Base-by-base conservation (phyloP, 1,284 basidiomycete genomes). In the Moesziomyces antarcticus region DNA sequence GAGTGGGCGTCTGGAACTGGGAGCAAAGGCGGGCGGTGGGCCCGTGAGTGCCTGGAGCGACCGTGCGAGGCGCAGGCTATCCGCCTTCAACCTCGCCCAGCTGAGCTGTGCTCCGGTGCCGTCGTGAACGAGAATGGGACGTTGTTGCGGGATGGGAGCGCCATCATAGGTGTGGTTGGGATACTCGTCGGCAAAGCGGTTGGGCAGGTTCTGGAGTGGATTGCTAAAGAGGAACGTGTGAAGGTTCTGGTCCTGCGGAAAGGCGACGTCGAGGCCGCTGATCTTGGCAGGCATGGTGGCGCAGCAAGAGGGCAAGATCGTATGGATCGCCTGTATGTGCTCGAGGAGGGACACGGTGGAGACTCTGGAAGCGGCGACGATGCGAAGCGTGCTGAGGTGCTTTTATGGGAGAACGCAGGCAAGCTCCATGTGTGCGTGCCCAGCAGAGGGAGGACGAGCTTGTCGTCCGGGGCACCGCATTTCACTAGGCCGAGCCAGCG, bases 191-290 rank as follows among this genome's bases (percentile, higher is more conserved):
- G 56, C 52, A 25, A 63, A 60, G 6, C 35, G 61, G 42, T 74
- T 77, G 45, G 67, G 49, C n/a, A 58, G 61, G 27, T 77, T 58
- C 54, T 74, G 75, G 8, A 77, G 61, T 6, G 75, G 75, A 33
- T 77, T 74, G 56, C 63, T 68, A 51, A 77, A 77, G 48, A 70
- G 60, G 45, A 74, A 74, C 8, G 61, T 63, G 59, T 67, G 61
- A 9, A 77, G 47, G 42, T 77, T 74, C 42, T 54, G 60, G 40
- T 70, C 40, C 8, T 65, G 22, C 0, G 72, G 72, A 45, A 74
- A 74, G 16, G 62, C 8, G n/a, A 51, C 42, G 43, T 53, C 50
- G 49, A 60, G 63, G 16, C 70, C 70, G 49, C 59, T 57, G 24
- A 57, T 60, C 45, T 40, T 52, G 21, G 52, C 50, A 27, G 53